Evolutionary conservation across 495 filamentous ascomycete species (phyloP).

Genomic region (Hypoxylon fuscum): DNA sequence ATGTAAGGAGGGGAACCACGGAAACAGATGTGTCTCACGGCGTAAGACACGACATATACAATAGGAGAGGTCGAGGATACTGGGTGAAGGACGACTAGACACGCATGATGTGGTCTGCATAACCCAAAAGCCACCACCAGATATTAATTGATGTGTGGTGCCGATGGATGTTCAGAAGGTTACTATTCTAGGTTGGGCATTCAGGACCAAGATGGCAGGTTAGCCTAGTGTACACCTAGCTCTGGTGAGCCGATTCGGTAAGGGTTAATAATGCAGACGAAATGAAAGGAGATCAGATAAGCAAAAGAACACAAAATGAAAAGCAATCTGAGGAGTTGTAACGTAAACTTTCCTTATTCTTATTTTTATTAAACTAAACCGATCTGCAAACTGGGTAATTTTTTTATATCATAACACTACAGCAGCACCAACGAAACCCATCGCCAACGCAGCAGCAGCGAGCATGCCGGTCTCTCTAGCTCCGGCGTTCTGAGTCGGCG

Average conservation of each 20-base stretch:
- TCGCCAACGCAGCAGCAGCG: slow-evolving; percentile 21
- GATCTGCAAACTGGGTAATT: neutral
- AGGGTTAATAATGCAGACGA: neutral
- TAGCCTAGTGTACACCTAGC: too few relatives aligned
- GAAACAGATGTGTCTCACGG: too few relatives aligned
- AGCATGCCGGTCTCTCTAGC: slow-evolving; percentile 28
- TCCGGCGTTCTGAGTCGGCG: slow-evolving; percentile 13
- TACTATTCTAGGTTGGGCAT: too few relatives aligned
- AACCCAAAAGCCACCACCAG: neutral
- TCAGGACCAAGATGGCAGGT: too few relatives aligned
- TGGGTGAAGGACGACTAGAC: neutral
- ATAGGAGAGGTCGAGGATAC: neutral
- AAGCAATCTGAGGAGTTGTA: neutral
- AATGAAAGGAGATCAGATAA: too few relatives aligned
- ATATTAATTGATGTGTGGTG: too few relatives aligned
- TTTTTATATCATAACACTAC: slow-evolving; percentile 21
- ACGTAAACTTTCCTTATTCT: neutral
- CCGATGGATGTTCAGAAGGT: too few relatives aligned
- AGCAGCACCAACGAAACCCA: slow-evolving; percentile 25
- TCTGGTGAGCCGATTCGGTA: too few relatives aligned
- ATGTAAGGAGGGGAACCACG: too few relatives aligned
- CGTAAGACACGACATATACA: neutral
- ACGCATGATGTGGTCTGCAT: neutral
- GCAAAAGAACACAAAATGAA: too few relatives aligned
- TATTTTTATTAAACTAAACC: neutral